phyloP scores from a whole-genome alignment of 768 basidiomycete genomes.

The Chalciporus piperatus region DNA sequence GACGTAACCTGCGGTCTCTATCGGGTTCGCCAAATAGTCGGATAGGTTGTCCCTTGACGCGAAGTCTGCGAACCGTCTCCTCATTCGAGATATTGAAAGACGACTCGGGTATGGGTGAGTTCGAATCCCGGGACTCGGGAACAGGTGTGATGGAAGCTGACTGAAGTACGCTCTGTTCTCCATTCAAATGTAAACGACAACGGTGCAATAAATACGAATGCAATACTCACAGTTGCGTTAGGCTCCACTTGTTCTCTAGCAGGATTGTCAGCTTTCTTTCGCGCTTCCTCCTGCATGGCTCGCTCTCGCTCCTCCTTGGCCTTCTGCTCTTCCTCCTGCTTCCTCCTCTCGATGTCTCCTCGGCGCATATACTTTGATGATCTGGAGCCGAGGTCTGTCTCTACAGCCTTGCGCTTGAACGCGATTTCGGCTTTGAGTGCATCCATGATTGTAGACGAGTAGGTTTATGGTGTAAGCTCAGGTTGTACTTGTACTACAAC shows the following conservation, averaged over 20 bases:
- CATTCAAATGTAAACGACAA: slow-evolving; percentile 38
- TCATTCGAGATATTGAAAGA: slow-evolving; percentile 90
- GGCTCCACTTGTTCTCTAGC: slow-evolving; percentile 23
- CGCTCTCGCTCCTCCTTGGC: slow-evolving; percentile 32
- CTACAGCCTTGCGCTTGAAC: slow-evolving; percentile 76
- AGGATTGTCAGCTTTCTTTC: slow-evolving; percentile 12
- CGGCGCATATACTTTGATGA: slow-evolving; percentile 87
- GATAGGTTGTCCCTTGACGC: slow-evolving; percentile 91
- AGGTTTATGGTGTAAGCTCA: no score
- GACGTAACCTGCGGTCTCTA: slow-evolving; percentile 84
- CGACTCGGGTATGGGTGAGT: slow-evolving; percentile 38
- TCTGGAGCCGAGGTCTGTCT: slow-evolving; percentile 43
- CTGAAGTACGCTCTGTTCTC: slow-evolving; percentile 46
- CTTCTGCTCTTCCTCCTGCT: slow-evolving; percentile 43
- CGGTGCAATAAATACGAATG: neutral
- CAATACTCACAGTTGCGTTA: slow-evolving; percentile 43
- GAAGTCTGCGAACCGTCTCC: slow-evolving; percentile 85
- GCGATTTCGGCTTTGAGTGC: slow-evolving; percentile 87
- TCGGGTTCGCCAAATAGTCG: slow-evolving; percentile 94
- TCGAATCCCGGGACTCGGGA: slow-evolving; percentile 33
- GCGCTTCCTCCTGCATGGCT: slow-evolving; percentile 28
- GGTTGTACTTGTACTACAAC: no score
- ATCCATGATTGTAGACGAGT: slow-evolving; percentile 60
- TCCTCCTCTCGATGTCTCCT: slow-evolving; percentile 81
- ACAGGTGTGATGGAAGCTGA: slow-evolving; percentile 41